Percentiles rank a stretch among this genome's conserved stretches.
Conservation (phyloP, 2,329 filamentous ascomycete species). For the Arthrinium puccinioides region DNA sequence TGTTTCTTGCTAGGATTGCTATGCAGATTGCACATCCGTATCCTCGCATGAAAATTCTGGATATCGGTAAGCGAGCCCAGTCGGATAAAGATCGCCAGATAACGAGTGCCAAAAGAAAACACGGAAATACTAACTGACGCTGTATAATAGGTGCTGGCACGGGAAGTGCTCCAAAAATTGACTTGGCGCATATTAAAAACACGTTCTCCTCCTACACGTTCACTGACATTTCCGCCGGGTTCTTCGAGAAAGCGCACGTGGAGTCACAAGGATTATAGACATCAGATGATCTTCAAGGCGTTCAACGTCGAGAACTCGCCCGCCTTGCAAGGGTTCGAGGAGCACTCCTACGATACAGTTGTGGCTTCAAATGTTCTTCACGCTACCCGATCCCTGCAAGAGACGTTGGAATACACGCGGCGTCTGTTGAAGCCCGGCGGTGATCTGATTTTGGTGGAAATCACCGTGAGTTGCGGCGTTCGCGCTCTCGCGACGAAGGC, state of each 20-base stretch:
- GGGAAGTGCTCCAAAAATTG: constrained; percentile 28
- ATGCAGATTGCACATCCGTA: constrained; percentile 24
- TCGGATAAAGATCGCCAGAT: no score
- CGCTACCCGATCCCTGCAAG: neutral
- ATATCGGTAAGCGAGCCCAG: no score
- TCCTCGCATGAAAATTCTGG: constrained; percentile 34
- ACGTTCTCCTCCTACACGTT: constrained; percentile 15
- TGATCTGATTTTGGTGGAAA: constrained; percentile 35
- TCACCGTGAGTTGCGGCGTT: constrained; percentile 12
- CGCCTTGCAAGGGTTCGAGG: neutral
- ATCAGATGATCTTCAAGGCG: neutral
- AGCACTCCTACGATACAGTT: neutral
- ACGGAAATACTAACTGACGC: no score
- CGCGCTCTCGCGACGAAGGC: constrained; percentile 14
- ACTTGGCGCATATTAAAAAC: constrained; percentile 23
- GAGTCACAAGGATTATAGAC: no score
- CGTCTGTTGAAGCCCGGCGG: constrained; percentile 35
- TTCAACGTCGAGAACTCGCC: neutral
- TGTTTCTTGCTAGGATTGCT: constrained; percentile 18
- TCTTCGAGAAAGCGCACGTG: neutral
- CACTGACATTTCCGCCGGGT: neutral
- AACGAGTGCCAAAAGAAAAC: no score
- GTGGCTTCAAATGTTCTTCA: neutral
- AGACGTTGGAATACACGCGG: constrained; percentile 23
- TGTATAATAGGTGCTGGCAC: constrained; percentile 35